Base-by-base conservation (phyloP, 495 filamentous ascomycete genomes). In the Talaromyces stipitatus region DNA sequence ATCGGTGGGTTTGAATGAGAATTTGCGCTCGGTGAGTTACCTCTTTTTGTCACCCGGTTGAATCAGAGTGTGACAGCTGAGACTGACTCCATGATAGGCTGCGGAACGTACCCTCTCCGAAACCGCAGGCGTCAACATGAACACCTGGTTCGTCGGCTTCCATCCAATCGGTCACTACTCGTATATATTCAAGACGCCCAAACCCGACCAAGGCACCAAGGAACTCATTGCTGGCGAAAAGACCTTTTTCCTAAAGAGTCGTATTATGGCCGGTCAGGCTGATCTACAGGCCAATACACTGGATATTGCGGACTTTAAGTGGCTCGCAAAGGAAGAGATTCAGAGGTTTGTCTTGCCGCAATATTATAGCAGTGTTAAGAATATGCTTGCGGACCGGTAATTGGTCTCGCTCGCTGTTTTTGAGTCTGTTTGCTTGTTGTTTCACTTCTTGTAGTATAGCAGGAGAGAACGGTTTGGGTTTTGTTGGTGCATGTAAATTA, bases 221-320 rank as follows among this genome's bases (percentile, higher is more conserved):
- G 36, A 55, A 47, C 55, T 61, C 20, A 54, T 61, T 24, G 61
- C 65, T 26, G 89, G 90, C 58, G 84, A 87, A 64, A 97, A 96
- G 80, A 80, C 83, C 18, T 99, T 97, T 76, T 97, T 95, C 78
- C 82, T 97, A 78, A 97, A 97, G 77, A 86, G 82, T 9, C 79
- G 95, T 41, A 97, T 99, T 66, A 87, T 97, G 88, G 89, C 90
- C 41, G 94, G 94, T n/a, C 92, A 97, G 74, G 90, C 85, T 4
- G 83, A 96, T 70, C 71, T 97, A 54, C 74, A 73, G 47, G 75
- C 71, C 50, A 97, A 96, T 72, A 74, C 72, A 61, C 78, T 88
- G 48, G 86, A 85, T 18, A 66, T 94, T 23, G 72, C 78, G 41
- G 92, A 97, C 66, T 99, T 91, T 73, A 83, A 88, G 72, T 99